Conservation (phyloP, 345 rosid genomes). For the Arabidopsis arenosa region DNA sequence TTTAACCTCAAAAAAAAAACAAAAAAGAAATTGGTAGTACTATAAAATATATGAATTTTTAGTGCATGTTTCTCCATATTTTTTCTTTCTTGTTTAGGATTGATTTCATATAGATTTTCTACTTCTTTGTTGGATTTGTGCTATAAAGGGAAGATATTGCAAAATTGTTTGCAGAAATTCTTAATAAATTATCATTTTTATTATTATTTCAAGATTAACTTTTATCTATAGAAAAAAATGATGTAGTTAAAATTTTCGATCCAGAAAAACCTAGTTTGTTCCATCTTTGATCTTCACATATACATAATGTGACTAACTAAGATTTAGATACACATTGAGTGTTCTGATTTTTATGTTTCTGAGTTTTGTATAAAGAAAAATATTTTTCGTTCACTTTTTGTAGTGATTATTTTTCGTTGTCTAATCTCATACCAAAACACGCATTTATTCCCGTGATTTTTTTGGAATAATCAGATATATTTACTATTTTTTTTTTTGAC, state of each 20-base stretch:
- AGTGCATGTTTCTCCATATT: neutral
- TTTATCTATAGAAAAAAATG: neutral
- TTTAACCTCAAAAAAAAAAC: neutral
- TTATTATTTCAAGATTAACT: neutral
- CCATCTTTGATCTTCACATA: neutral
- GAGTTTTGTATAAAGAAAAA: too few relatives aligned
- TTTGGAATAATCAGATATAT: too few relatives aligned
- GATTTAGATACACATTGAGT: too few relatives aligned
- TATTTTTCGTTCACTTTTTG: neutral
- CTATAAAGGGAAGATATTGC: neutral
- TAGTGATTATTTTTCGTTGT: neutral
- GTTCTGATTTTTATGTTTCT: too few relatives aligned
- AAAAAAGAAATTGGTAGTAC: too few relatives aligned
- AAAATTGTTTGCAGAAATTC: constrained; percentile 2
- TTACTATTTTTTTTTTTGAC: too few relatives aligned
- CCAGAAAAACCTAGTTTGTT: neutral
- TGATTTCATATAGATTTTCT: constrained; percentile 30
- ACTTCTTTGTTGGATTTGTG: constrained; percentile 34
- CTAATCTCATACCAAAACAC: neutral
- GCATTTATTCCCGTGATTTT: too few relatives aligned
- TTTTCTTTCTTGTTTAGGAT: constrained; percentile 33
- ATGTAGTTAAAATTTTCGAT: neutral
- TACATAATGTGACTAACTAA: neutral
- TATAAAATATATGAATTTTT: neutral
- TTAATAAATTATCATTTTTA: neutral